Evolutionary conservation across 2,329 filamentous ascomycete genomes (phyloP).

Genomic region (Passalora sequoiae): DNA sequence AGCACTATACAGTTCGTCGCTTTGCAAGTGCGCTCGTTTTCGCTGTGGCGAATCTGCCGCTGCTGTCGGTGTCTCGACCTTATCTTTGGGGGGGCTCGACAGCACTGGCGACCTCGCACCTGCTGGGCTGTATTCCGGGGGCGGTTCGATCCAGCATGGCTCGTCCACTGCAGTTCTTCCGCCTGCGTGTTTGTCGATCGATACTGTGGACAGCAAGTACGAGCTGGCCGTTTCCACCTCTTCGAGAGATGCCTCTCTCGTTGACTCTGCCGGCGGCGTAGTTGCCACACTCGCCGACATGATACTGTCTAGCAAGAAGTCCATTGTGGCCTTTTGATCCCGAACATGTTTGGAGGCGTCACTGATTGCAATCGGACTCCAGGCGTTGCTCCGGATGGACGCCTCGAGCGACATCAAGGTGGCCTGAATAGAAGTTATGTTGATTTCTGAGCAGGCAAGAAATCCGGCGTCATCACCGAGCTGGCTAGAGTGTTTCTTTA

Average conservation of each 20-base stretch:
- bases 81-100: conserved; percentile 17
- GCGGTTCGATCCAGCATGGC: conserved; percentile 27
- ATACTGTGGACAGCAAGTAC: neutral
- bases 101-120: conserved; percentile 3
- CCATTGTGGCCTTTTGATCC: conserved; percentile 20
- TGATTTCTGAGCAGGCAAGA: conserved; percentile 14
- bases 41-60: conserved; percentile 7
- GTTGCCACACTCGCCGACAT: conserved; percentile 9
- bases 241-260: neutral
- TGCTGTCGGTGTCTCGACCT: conserved; percentile 4
- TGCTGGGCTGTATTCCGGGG: conserved; percentile 26
- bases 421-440: conserved; percentile 7
- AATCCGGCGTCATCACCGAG: conserved; percentile 1
- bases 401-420: conserved; percentile 5
- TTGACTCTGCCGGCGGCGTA: conserved; percentile 17
- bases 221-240: neutral
- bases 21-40: conserved; percentile 11
- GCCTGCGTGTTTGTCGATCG: conserved; percentile 15
- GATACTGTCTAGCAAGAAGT: conserved; percentile 16
- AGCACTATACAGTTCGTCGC: conserved; percentile 23
- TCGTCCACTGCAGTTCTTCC: conserved; percentile 22
- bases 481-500: neutral
- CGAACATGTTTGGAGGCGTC: conserved; percentile 17
- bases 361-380: neutral
- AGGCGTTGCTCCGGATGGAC: neutral